phyloP scores from a whole-genome alignment of 163 green algal genomes.

The Coccomyxa subellipsoidea region DNA sequence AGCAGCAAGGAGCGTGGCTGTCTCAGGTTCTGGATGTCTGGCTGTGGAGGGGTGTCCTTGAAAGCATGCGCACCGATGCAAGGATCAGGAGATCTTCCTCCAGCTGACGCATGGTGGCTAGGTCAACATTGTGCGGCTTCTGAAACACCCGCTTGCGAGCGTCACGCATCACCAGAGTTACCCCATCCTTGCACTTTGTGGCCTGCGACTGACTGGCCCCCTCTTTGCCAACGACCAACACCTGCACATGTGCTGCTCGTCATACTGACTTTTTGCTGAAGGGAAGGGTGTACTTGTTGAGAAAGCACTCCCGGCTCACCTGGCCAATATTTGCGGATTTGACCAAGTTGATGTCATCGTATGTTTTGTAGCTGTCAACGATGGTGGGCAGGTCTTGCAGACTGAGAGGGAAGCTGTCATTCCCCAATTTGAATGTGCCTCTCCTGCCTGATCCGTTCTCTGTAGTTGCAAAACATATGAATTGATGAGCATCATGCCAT shows the following conservation, averaged over 20 bases:
- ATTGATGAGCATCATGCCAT: no score
- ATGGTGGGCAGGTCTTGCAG: slow-evolving; percentile 77
- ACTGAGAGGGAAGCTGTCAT: slow-evolving; percentile 28
- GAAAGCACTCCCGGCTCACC: slow-evolving; percentile 32
- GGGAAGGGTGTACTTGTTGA: no score
- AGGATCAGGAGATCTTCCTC: slow-evolving; percentile 66
- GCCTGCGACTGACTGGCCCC: not conserved
- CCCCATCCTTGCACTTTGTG: slow-evolving; percentile 55
- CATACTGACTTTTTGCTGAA: no score
- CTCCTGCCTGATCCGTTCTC: not conserved
- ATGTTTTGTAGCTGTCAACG: slow-evolving; percentile 89
- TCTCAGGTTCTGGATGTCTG: no score
- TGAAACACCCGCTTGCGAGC: slow-evolving; percentile 57
- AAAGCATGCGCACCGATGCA: slow-evolving; percentile 31
- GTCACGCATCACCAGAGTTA: slow-evolving; percentile 76
- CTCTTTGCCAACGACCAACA: slow-evolving; percentile 24
- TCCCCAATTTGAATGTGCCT: slow-evolving; percentile 26
- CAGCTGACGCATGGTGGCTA: slow-evolving; percentile 41
- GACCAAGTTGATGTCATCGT: slow-evolving; percentile 88
- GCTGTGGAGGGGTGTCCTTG: not conserved
- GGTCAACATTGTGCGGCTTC: slow-evolving; percentile 31
- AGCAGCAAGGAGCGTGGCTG: no score
- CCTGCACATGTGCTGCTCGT: slow-evolving; percentile 18
- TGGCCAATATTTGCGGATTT: slow-evolving; percentile 87
- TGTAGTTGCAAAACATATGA: not conserved